A percentile compares a stretch with the other conserved stretches of the same genome.
Conservation (phyloP, 345 rosid genomes). For the Gossypium australe region DNA sequence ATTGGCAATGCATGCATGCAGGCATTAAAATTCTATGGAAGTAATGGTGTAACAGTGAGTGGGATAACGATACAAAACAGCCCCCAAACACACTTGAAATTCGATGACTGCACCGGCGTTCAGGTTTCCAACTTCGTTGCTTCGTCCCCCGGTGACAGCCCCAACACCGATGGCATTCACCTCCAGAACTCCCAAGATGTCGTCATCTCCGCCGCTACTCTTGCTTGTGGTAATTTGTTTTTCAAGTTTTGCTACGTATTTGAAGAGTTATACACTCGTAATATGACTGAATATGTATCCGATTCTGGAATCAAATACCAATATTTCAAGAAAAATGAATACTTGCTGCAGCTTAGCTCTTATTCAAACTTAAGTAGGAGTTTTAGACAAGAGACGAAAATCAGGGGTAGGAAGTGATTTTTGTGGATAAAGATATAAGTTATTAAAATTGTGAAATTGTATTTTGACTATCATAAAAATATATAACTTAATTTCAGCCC, state of each 20-base stretch:
- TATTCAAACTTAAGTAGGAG: no score
- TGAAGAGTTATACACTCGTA: no score
- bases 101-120: slow-evolving; percentile 55
- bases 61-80: slow-evolving; percentile 90
- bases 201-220: slow-evolving; percentile 42
- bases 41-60: slow-evolving; percentile 52
- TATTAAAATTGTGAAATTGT: no score
- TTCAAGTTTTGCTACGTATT: no score
- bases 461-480: no score
- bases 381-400: no score
- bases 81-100: slow-evolving; percentile 86
- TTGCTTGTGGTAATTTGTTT: slow-evolving; percentile 62
- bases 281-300: not conserved
- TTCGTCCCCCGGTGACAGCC: slow-evolving; percentile 71
- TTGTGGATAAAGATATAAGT: no score
- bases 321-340: no score
- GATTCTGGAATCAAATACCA: not conserved
- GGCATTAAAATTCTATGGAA: slow-evolving; percentile 84
- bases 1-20: slow-evolving; percentile 21
- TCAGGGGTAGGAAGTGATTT: no score
- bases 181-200: slow-evolving; percentile 72
- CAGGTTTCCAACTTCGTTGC: slow-evolving; percentile 54
- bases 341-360: no score
- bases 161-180: slow-evolving; percentile 88
- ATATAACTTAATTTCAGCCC: no score